Percentiles rank a stretch among this genome's conserved stretches.
phyloP scores from a whole-genome alignment of 2,329 filamentous ascomycete species.

The Emmonsia crescens region DNA sequence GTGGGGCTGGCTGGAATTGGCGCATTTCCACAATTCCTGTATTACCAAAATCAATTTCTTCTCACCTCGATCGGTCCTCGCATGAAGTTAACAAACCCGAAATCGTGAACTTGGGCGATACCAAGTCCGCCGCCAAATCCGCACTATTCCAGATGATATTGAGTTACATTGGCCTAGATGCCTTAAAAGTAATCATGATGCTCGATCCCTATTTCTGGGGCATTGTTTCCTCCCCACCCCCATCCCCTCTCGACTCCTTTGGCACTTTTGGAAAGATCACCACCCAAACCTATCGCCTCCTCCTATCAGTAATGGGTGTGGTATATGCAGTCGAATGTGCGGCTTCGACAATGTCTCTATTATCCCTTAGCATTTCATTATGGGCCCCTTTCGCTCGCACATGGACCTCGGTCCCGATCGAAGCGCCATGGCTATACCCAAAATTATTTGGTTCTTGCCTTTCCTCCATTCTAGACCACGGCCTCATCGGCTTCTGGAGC shows the following conservation, averaged over 20 bases:
- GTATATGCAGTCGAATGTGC: conserved; percentile 50
- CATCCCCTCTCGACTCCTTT: conserved; percentile 33
- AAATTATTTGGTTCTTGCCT: conserved; percentile 45
- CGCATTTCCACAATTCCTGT: conserved; percentile 38
- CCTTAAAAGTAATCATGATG: conserved; percentile 56
- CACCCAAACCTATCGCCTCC: conserved; percentile 46
- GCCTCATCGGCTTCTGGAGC: conserved; percentile 73
- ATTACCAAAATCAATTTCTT: conserved; percentile 20
- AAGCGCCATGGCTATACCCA: conserved; percentile 52
- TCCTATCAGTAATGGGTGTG: conserved; percentile 40
- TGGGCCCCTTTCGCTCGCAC: conserved; percentile 43
- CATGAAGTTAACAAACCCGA: conserved; percentile 10
- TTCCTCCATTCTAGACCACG: conserved; percentile 42
- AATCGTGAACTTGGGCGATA: conserved; percentile 26
- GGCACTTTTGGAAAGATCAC: conserved; percentile 34
- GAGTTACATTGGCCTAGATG: conserved; percentile 59
- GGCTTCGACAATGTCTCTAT: conserved; percentile 51
- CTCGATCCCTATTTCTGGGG: conserved; percentile 69
- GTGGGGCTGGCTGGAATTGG: conserved; percentile 52
- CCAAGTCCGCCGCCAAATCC: conserved; percentile 35
- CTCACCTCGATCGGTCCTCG: conserved; percentile 14
- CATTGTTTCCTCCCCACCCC: conserved; percentile 39
- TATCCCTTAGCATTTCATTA: conserved; percentile 44
- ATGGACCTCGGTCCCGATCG: conserved; percentile 48
- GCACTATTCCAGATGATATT: conserved; percentile 40